Evolutionary conservation across 768 basidiomycete species (phyloP), one percentile per base, ranked within the genome.

Genomic region (Phaeolepiota aurea): DNA sequence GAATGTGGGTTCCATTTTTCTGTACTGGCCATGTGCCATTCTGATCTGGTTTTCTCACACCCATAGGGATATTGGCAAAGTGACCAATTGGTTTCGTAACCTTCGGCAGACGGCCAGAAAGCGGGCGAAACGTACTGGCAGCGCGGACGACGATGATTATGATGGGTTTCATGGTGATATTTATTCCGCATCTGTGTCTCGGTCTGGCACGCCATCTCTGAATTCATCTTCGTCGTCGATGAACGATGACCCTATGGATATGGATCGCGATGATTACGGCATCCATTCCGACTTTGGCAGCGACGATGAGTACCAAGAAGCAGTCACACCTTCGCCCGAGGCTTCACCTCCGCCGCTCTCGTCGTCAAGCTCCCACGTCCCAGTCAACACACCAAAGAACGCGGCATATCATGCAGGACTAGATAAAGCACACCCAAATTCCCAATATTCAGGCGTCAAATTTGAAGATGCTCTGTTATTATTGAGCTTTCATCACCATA

Each of bases 31-130:
- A 51, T 48, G 20, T 40, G 22, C 32, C 37, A 35, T 39, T 39
- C 44, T 40, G 32, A 48, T 53, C 40, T 42, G 45, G 42, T n/a
- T n/a, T n/a, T n/a, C n/a, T n/a, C n/a, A n/a, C n/a, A n/a, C n/a
- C n/a, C n/a, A 44, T 52, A 80, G 77, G 86, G 86, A 89, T 59
- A 59, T 88, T 42, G 81, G 79, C 48, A 87, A 86, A 61, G 85
- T 89, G 39, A 87, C 86, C 13, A 89, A 89, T 56, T 89, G 86
- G 86, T 88, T 88, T 69, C 71, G 86, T 23, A 89, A 89, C 54
- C 69, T 88, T 43, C 75, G 86, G 25, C 86, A 89, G 62, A 83
- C 82, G 13, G 72, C 85, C n/a, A 65, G 85, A 32, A 87, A 79
- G 59, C 77, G 85, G 16, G 71, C 74, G 42, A 77, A 70, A 61